Evolutionary conservation across 169 alveolate genomes (phyloP), one percentile per base, ranked within the genome.

Genomic region (Cryptosporidium tyzzeri): DNA sequence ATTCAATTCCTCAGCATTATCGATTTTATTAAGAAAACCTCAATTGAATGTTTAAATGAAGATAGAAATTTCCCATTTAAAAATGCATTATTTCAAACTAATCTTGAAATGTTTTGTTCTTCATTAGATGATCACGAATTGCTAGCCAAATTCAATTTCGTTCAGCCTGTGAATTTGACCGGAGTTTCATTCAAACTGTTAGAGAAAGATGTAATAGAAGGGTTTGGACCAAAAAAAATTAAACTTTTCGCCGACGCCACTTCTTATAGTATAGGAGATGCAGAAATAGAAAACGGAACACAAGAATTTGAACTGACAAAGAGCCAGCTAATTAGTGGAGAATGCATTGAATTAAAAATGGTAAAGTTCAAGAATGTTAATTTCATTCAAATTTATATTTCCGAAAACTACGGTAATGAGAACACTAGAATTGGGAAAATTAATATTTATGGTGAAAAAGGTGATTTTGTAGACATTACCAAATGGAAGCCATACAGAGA

Each of bases 161-260:
- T 59, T n/a, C 73, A 74, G n/a, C 86, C 86, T 18, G 44, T 74
- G 12, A 58, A 37, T 18, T 29, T 74, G 33, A 44, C 21, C 14
- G 71, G 62, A 5, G 35, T 74, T 53, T 74, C 86, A 33, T 74
- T 74, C 23, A 31, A 35, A 29, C 10, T 55, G 14, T 7, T 58
- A 8, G 86, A 74, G 35, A 41, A 33, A 59, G 71, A 74, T 18
- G 71, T 58, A 2, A 58, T 29, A 16, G 48, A 74, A 21, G 73
- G 86, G 51, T 74, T 55, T 37, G 86, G 86, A 29, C 86, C 86
- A 16, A 74, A 55, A 55, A 50, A 26, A 55, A 70, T 74, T n/a
- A 74, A 74, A 26, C 48, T 74, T n/a, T 74, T 58, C 21, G 86
- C 35, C 10, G 50, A 74, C 18, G n/a, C 71, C 14, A 14, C 58